Evolutionary conservation across 495 filamentous ascomycete genomes (phyloP), one percentile per base, ranked within the genome.

Genomic region (Bombardia bombarda): DNA sequence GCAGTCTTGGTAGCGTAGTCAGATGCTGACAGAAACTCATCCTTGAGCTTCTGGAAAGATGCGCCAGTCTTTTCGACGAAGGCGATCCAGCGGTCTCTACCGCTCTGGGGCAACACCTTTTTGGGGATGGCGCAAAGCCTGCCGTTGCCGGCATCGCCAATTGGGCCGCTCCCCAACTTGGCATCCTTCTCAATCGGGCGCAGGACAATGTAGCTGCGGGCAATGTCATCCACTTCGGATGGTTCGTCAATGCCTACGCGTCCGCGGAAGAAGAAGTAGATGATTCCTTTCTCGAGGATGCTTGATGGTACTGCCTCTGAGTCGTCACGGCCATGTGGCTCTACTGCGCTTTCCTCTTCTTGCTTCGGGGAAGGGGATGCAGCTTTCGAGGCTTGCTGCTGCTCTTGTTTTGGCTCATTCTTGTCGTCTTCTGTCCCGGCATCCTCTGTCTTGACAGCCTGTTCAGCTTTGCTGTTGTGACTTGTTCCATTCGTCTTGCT

Each of bases 211-310:
- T 87, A 92, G 53, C 75, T 87, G 45, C 86, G 83, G 18, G 84
- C 77, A 31, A 95, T 73, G 23, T 95, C 89, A 28, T 68, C 56
- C 7, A 89, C 63, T 44, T 71, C 62, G n/a, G 80, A 71, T 8
- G 90, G 82, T 9, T 87, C 75, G 10, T 87, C 75, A 16, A 86
- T 72, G 42, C 74, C 75, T 40, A 95, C 86, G 19, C 87, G 80
- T 8, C 77, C 77, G 32, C 88, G 82, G 57, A 81, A 82, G 69
- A 95, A 95, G 74, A 95, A 94, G 69, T 95, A 95, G 49, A 97
- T 85, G 49, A 95, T 75, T 3, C 90, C 90, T 51, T 95, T 95
- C 55, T 97, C 90, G 9, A 95, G 69, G 21, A 92, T 79, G 41
- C 68, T 86, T n/a, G 84, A 82, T 0, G 88, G 78, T 5, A 80